phyloP scores from a whole-genome alignment of 179 eudicot species.

The Camellia oleifera region DNA sequence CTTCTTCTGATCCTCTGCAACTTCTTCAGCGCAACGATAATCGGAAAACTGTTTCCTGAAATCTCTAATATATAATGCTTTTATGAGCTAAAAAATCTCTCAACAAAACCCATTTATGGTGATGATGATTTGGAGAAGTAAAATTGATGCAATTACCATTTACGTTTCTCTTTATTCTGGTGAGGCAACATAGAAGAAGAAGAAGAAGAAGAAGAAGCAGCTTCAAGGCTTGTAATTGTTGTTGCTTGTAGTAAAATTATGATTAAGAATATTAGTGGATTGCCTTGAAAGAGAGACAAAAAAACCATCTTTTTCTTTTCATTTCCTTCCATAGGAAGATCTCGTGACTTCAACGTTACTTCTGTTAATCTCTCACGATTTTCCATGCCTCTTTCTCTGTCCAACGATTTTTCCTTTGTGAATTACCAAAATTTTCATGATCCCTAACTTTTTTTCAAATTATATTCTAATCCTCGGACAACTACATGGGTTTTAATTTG shows the following conservation, averaged over 20 bases:
- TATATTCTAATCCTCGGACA: no score
- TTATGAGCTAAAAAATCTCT: neutral
- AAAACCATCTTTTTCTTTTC: neutral
- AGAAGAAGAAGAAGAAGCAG: neutral
- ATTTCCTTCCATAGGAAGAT: no score
- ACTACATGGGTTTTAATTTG: no score
- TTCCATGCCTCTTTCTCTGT: no score
- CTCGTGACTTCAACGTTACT: neutral
- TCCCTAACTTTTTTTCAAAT: no score
- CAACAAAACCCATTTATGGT: no score
- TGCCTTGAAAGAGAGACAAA: conserved; percentile 6
- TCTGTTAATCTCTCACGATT: no score
- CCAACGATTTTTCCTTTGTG: no score
- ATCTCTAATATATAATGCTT: neutral
- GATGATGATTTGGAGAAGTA: neutral
- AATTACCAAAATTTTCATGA: no score
- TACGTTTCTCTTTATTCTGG: conserved; percentile 6
- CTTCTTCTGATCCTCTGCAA: neutral
- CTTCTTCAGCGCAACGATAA: neutral
- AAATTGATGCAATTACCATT: conserved; percentile 8
- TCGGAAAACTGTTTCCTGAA: neutral
- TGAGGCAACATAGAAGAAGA: neutral
- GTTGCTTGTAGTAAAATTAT: neutral
- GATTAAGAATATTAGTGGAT: neutral
- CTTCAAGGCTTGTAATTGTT: neutral